Percentiles rank a stretch among this genome's conserved stretches.
These are phyloP conservation scores for Cryoendolithus antarcticus DNA, from an alignment of 2,329 filamentous ascomycete species.

Conservation along the genomic window DNA sequence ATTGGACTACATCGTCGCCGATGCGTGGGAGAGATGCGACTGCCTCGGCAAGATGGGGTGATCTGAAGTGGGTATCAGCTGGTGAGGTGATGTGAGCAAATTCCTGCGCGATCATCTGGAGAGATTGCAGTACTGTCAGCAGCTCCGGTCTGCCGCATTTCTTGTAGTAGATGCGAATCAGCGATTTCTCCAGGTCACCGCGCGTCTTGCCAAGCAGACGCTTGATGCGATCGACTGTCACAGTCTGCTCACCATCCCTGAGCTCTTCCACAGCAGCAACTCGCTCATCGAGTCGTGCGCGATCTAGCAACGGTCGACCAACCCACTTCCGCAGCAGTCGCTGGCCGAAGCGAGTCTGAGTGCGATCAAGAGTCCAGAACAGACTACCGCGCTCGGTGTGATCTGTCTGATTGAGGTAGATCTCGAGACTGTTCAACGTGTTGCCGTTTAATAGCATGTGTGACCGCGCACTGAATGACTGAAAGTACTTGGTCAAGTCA, in stretches of 20 bases:
- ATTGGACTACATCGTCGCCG: slow-evolving; percentile 55
- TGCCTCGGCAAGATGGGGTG: slow-evolving; percentile 56
- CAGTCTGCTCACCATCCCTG: slow-evolving; percentile 52
- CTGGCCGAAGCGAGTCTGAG: slow-evolving; percentile 77
- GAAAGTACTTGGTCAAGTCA: slow-evolving; percentile 90
- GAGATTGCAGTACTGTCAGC: slow-evolving; percentile 67
- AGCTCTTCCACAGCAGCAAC: slow-evolving; percentile 80
- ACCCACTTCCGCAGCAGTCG: slow-evolving; percentile 89
- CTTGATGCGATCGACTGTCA: slow-evolving; percentile 61
- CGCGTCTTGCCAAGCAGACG: slow-evolving; percentile 58
- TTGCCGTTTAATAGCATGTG: slow-evolving; percentile 97
- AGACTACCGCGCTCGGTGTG: slow-evolving; percentile 74
- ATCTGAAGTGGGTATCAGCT: slow-evolving; percentile 59
- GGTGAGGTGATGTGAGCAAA: slow-evolving; percentile 56
- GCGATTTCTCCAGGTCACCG: slow-evolving; percentile 77
- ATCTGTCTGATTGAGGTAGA: slow-evolving; percentile 91
- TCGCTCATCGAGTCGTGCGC: slow-evolving; percentile 60
- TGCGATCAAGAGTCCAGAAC: slow-evolving; percentile 92
- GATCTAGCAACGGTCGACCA: slow-evolving; percentile 74
- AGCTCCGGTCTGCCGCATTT: slow-evolving; percentile 88
- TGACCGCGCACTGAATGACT: slow-evolving; percentile 83
- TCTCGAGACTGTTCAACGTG: slow-evolving; percentile 82
- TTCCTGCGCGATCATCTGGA: slow-evolving; percentile 69
- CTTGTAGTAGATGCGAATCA: slow-evolving; percentile 94
- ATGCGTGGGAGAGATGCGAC: slow-evolving; percentile 68